Percentiles rank a stretch among this genome's conserved stretches.
These are phyloP conservation scores for Puya raimondii DNA, from an alignment of 176 grass and related monocot species.

Conservation along the genomic window DNA sequence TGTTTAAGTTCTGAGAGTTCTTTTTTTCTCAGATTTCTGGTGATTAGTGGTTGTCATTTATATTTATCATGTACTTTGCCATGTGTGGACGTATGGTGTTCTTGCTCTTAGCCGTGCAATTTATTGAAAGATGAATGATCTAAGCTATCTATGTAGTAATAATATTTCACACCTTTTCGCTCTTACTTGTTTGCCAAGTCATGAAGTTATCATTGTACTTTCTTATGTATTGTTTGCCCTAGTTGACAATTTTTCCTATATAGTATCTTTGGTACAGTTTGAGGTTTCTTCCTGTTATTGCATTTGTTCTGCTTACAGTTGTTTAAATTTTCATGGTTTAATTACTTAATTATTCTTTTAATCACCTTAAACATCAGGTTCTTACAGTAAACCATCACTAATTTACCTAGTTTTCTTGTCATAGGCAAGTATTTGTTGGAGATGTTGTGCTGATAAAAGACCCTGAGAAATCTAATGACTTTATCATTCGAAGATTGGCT, in stretches of 20 bases:
- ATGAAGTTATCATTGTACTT: too few species aligned
- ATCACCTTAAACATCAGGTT: background rate
- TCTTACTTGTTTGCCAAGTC: too few species aligned
- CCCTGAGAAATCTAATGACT: constrained; percentile 62
- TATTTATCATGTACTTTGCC: too few species aligned
- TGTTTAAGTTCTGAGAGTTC: too few species aligned
- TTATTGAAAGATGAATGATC: too few species aligned
- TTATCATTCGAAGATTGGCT: constrained; percentile 61
- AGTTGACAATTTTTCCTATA: background rate
- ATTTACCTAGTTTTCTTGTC: constrained; percentile 10
- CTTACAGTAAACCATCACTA: constrained; percentile 11
- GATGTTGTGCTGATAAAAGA: constrained; percentile 83
- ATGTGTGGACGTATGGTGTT: too few species aligned
- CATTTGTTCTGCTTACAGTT: background rate
- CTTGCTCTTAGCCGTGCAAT: too few species aligned
- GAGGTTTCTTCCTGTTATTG: background rate
- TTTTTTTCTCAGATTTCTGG: too few species aligned
- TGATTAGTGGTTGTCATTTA: too few species aligned
- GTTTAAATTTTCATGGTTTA: background rate
- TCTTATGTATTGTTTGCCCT: background rate
- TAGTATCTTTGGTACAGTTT: background rate
- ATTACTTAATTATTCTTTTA: background rate
- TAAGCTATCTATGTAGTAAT: too few species aligned
- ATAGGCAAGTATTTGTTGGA: constrained; percentile 78
- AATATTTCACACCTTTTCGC: too few species aligned